A percentile compares a stretch with the other conserved stretches of the same genome.
Conservation (phyloP, 441 rosid genomes). For the Gossypium gossypioides region DNA sequence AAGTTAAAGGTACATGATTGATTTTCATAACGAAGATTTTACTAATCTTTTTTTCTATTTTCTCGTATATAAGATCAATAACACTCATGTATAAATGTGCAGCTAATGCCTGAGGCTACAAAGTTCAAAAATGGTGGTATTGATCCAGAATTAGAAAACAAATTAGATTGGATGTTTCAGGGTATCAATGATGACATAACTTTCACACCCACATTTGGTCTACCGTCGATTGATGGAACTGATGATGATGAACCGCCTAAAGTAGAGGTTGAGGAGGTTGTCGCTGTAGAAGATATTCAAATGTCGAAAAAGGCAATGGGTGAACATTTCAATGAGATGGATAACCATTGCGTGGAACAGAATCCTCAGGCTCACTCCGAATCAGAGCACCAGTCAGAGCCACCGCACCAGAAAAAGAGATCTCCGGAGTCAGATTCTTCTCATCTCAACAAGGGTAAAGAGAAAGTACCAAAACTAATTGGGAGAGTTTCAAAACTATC, state of each 20-base stretch:
- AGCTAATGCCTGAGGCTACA: slow-evolving; percentile 3
- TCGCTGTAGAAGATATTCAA: not conserved
- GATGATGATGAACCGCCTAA: slow-evolving; percentile 8
- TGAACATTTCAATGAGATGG: not conserved
- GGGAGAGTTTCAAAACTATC: slow-evolving; percentile 4
- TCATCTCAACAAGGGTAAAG: slow-evolving; percentile 11
- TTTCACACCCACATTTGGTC: not conserved
- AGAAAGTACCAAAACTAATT: slow-evolving; percentile 4
- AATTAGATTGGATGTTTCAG: slow-evolving; percentile 1
- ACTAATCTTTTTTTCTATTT: not conserved
- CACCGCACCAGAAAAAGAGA: not conserved
- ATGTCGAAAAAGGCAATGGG: not conserved
- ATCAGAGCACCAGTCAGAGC: slow-evolving; percentile 10
- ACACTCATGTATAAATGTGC: not conserved
- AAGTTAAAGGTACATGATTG: slow-evolving; percentile 4
- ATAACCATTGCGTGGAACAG: slow-evolving; percentile 9
- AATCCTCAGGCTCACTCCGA: slow-evolving; percentile 3
- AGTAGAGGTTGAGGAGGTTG: not conserved
- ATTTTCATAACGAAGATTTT: not conserved
- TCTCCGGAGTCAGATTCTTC: not conserved
- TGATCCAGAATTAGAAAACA: slow-evolving; percentile 4
- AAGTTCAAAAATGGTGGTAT: slow-evolving; percentile 6
- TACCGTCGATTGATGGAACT: not conserved
- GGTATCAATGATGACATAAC: not conserved
- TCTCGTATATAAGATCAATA: not conserved